Evolutionary conservation across 2,329 filamentous ascomycete species (phyloP), one percentile per base, ranked within the genome.

Genomic region (Epichloe scottii): DNA sequence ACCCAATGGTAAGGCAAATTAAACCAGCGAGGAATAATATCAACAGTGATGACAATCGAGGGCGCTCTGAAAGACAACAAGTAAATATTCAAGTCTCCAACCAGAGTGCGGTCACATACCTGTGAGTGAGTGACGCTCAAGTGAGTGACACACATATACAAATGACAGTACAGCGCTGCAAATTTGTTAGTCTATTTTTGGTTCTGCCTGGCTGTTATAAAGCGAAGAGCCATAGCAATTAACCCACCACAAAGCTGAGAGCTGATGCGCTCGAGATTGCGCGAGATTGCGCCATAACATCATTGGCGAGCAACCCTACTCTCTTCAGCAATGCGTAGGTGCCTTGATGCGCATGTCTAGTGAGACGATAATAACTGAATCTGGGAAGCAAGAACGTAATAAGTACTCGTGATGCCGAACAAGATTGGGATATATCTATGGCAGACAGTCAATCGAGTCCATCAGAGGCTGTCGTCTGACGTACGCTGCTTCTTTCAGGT

Each of bases 51-150:
- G 75, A 78, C 19, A 76, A 62, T 12, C 71, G 68, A 1, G 74
- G 75, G 41, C 70, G 68, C 56, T 75, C 76, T 78, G 54, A 39
- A 64, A 21, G 61, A 54, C 7, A 23, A 19, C 52, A 19, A 53
- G 52, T 17, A 52, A 15, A 4, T 37, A 38, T 30, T 39, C 15
- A 11, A 21, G 19, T 4, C 4, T 11, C 19, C 6, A 11, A 35
- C 10, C 10, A 30, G 43, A 12, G 7, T 17, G 12, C 8, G 21
- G 19, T 43, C 15, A 55, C 62, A 51, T 60, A 76, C 76, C 72
- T 54, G 73, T 70, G 49, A 78, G 62, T 19, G 71, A 72, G 56
- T 77, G 74, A 39, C 68, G 67, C 52, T 76, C 69, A 12, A 76
- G 59, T 6, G 67, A 71, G 54, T 68, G 64, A 3, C 68, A 70